Percentiles rank a stretch among this genome's conserved stretches.
phyloP scores from a whole-genome alignment of 1,284 basidiomycete genomes.

The Microbotryum violaceum region DNA sequence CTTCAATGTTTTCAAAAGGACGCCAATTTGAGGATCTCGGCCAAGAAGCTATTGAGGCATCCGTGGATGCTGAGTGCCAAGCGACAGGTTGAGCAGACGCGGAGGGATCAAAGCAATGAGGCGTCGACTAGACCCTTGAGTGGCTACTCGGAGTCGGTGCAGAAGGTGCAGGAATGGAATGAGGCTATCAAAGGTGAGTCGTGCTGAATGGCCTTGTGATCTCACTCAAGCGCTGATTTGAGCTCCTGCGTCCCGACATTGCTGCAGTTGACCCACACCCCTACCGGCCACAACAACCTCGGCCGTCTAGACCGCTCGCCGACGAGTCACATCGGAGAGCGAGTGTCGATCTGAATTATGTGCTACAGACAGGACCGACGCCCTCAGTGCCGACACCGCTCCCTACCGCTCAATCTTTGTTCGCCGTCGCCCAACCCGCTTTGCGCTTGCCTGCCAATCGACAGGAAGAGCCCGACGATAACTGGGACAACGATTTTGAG shows the following conservation, averaged over 20 bases:
- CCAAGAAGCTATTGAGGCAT: constrained; percentile 83
- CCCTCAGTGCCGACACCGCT: too few relatives aligned
- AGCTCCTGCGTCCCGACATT: too few relatives aligned
- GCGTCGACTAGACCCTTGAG: constrained; percentile 6
- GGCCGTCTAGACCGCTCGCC: too few relatives aligned
- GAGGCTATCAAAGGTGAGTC: constrained; percentile 58
- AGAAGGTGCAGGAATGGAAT: constrained; percentile 97
- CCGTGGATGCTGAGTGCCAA: constrained; percentile 90
- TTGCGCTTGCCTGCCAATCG: too few relatives aligned
- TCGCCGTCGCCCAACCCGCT: too few relatives aligned
- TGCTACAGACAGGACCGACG: too few relatives aligned
- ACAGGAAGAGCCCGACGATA: constrained; percentile 68
- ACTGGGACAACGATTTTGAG: constrained; percentile 97
- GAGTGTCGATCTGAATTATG: too few relatives aligned
- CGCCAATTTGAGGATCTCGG: constrained; percentile 82
- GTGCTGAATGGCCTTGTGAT: constrained; percentile 11
- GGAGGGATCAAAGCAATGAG: not conserved
- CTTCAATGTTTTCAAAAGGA: constrained; percentile 99
- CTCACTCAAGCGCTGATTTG: too few relatives aligned
- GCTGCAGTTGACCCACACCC: too few relatives aligned
- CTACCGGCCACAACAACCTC: too few relatives aligned
- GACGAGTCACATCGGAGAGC: too few relatives aligned
- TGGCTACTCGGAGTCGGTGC: constrained; percentile 77
- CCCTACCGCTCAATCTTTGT: too few relatives aligned
- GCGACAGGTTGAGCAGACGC: constrained; percentile 52